phyloP scores from a whole-genome alignment of 768 basidiomycete genomes.

The Boletus pseudo-olivaceus region DNA sequence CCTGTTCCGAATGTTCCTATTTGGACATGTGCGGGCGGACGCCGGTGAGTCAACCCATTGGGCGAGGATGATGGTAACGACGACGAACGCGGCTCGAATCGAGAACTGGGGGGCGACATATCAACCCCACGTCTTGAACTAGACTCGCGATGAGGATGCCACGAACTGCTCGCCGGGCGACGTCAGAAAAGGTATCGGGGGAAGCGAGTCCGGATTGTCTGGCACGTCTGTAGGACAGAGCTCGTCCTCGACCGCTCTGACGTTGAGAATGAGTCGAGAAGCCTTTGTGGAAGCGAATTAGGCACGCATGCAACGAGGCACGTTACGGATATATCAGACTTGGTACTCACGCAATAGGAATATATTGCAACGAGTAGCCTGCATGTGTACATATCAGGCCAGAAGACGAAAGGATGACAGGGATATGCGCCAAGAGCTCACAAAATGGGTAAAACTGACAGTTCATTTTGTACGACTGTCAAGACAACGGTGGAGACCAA shows the following conservation, averaged over 20 bases:
- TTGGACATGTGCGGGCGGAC: not conserved
- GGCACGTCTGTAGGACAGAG: slow-evolving; percentile 2
- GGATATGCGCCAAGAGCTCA: not conserved
- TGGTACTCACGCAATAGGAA: slow-evolving; percentile 20
- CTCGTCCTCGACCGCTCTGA: slow-evolving; percentile 6
- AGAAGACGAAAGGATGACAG: not conserved
- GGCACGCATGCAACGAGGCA: not conserved
- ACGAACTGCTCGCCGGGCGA: slow-evolving; percentile 1
- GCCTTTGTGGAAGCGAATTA: slow-evolving; percentile 5
- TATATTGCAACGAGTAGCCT: slow-evolving; percentile 17
- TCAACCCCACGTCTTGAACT: not conserved
- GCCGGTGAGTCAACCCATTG: not conserved
- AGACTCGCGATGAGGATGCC: slow-evolving; percentile 10
- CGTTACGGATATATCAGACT: not conserved
- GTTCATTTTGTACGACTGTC: slow-evolving; percentile 8
- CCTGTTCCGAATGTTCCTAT: not conserved
- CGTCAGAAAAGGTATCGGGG: not conserved
- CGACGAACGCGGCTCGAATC: not conserved
- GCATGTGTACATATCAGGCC: slow-evolving; percentile 3
- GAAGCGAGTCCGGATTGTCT: slow-evolving; percentile 5
- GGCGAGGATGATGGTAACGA: not conserved
- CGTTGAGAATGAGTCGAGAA: slow-evolving; percentile 20
- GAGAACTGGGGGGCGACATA: too few relatives aligned
- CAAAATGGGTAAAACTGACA: slow-evolving; percentile 13
- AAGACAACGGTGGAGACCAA: slow-evolving; percentile 17